A percentile compares a stretch with the other conserved stretches of the same genome.
phyloP scores from a whole-genome alignment of 2,329 filamentous ascomycete species.

The Aspergillus persii region DNA sequence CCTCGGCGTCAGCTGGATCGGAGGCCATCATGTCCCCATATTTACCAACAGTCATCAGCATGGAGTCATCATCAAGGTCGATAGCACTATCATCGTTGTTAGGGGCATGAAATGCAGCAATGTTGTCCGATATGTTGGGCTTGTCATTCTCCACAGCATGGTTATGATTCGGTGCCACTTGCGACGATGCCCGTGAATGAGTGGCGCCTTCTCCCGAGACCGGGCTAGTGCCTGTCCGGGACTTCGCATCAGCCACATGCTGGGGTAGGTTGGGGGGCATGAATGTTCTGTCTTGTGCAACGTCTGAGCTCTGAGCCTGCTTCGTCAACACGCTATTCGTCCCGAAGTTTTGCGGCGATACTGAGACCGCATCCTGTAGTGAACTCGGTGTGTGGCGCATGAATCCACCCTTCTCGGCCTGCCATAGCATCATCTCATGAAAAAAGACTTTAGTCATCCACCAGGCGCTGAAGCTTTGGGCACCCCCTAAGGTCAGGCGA shows the following conservation, averaged over 20 bases:
- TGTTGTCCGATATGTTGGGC: slow-evolving; percentile 47
- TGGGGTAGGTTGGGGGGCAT: slow-evolving; percentile 16
- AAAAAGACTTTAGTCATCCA: slow-evolving; percentile 88
- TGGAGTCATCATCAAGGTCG: slow-evolving; percentile 55
- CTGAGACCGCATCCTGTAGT: slow-evolving; percentile 27
- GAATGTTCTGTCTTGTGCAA: slow-evolving; percentile 15
- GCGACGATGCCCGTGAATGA: slow-evolving; percentile 16
- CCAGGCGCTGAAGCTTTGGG: slow-evolving; percentile 49
- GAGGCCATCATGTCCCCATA: slow-evolving; percentile 47
- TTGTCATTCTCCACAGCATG: slow-evolving; percentile 38
- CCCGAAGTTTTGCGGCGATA: slow-evolving; percentile 18
- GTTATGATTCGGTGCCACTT: slow-evolving; percentile 16
- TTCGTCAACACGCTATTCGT: slow-evolving; percentile 23
- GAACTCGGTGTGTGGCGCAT: slow-evolving; percentile 55
- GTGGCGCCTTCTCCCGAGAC: slow-evolving; percentile 15
- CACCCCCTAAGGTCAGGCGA: slow-evolving; percentile 44
- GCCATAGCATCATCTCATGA: slow-evolving; percentile 88
- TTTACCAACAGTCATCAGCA: slow-evolving; percentile 43
- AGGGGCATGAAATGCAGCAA: slow-evolving; percentile 29
- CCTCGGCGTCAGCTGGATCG: slow-evolving; percentile 45
- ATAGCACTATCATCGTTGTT: slow-evolving; percentile 71
- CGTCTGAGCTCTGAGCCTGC: slow-evolving; percentile 14
- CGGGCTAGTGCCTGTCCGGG: slow-evolving; percentile 19
- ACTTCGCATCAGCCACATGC: slow-evolving; percentile 14
- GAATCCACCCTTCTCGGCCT: slow-evolving; percentile 88